A percentile compares a stretch with the other conserved stretches of the same genome.
These are phyloP conservation scores for Drechslerella coelobrocha DNA, from an alignment of 2,329 filamentous ascomycete genomes.

Conservation along the genomic window DNA sequence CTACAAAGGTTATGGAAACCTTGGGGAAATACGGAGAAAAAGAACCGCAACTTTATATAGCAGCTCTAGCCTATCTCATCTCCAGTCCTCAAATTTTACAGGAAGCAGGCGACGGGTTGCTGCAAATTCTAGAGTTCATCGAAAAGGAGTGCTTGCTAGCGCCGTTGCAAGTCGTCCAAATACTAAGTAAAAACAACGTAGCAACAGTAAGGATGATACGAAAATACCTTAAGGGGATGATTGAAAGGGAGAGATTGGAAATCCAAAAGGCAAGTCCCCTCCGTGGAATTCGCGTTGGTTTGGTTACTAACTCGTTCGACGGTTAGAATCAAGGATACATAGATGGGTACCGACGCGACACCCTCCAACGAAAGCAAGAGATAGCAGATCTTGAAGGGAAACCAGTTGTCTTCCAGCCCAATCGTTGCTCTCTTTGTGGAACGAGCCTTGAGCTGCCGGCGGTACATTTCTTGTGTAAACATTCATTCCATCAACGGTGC, in stretches of 20 bases:
- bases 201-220: conserved; percentile 99
- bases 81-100: conserved; percentile 80
- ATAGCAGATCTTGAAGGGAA: conserved; percentile 77
- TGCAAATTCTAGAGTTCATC: conserved; percentile 80
- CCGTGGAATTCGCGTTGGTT: neutral
- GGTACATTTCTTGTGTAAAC: conserved; percentile 96
- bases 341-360: conserved; percentile 81
- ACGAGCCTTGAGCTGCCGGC: conserved; percentile 81
- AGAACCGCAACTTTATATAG: conserved; percentile 89
- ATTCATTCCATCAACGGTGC: conserved; percentile 93
- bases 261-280: conserved; percentile 67
- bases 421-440: conserved; percentile 82
- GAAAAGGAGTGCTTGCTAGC: conserved; percentile 92
- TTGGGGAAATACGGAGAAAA: conserved; percentile 88
- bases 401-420: conserved; percentile 87
- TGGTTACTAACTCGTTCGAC: neutral
- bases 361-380: conserved; percentile 77
- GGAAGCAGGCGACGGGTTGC: conserved; percentile 83
- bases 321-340: conserved; percentile 61
- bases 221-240: conserved; percentile 85
- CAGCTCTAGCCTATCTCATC: conserved; percentile 90
- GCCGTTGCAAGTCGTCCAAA: conserved; percentile 94
- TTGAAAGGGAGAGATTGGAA: conserved; percentile 84
- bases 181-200: conserved; percentile 77
- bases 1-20: conserved; percentile 84